Evolutionary conservation across 208 protist species (phyloP).

Genomic region (Leishmania tropica): DNA sequence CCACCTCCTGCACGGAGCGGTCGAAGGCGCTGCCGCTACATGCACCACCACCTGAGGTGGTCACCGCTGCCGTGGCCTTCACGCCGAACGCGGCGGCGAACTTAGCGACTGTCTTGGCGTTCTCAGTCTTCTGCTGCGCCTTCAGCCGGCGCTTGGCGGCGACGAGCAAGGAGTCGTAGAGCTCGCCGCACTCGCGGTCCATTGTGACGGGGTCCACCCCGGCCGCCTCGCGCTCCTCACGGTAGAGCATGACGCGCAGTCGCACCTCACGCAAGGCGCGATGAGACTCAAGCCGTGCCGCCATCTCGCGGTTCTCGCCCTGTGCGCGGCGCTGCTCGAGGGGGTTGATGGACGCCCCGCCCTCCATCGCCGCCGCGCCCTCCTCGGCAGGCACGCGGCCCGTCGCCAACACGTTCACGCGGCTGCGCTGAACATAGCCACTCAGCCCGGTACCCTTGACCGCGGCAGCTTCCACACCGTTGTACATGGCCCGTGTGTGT

Average conservation of each 20-base stretch:
- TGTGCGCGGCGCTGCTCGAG: constrained; percentile 63
- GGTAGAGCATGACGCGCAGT: constrained; percentile 68
- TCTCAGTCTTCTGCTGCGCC: constrained; percentile 33
- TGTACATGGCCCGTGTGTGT: constrained; percentile 61
- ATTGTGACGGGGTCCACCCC: constrained; percentile 53
- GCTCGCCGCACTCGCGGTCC: constrained; percentile 65
- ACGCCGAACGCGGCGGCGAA: constrained; percentile 82
- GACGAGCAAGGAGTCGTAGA: constrained; percentile 48
- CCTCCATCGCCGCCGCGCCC: constrained; percentile 20
- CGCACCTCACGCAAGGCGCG: constrained; percentile 54
- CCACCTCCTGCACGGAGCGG: constrained; percentile 51
- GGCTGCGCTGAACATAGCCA: constrained; percentile 87
- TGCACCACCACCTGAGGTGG: neutral
- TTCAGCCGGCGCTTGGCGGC: constrained; percentile 38
- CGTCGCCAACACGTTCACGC: constrained; percentile 27
- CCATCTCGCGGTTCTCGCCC: constrained; percentile 73
- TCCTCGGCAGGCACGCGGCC: constrained; percentile 37
- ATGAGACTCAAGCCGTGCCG: constrained; percentile 55
- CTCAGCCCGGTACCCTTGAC: constrained; percentile 87
- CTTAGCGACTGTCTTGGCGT: constrained; percentile 66
- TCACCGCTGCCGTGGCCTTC: constrained; percentile 13
- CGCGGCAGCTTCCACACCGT: constrained; percentile 58
- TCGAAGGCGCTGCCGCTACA: constrained; percentile 51
- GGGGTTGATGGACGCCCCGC: constrained; percentile 62
- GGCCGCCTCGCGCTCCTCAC: constrained; percentile 56